A percentile compares a stretch with the other conserved stretches of the same genome.
Evolutionary conservation across 1,139 yeast species (phyloP).

Genomic region (Torulaspora pretoriensis): DNA sequence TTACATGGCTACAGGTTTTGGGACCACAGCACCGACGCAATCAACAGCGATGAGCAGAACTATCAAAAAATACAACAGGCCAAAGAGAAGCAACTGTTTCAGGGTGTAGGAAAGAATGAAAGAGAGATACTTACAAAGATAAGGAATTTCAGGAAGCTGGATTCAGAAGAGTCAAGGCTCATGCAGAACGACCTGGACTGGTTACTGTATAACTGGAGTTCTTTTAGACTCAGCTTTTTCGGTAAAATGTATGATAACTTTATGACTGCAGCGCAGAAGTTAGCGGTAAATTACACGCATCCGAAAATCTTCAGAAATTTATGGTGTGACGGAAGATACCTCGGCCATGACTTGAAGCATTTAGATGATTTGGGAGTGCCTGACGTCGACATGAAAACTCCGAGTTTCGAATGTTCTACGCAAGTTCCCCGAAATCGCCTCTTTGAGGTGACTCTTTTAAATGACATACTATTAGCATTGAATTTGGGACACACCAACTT

Average conservation of each 20-base stretch:
- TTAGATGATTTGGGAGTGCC: slow-evolving; percentile 21
- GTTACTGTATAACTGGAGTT: slow-evolving; percentile 27
- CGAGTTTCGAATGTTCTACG: slow-evolving; percentile 24
- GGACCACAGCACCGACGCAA: slow-evolving; percentile 33
- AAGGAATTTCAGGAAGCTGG: slow-evolving; percentile 24
- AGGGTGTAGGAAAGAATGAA: slow-evolving; percentile 29
- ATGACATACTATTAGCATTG: slow-evolving; percentile 26
- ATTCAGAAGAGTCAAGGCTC: slow-evolving; percentile 27
- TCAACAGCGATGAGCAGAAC: slow-evolving; percentile 19
- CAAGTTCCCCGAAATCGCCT: slow-evolving; percentile 27
- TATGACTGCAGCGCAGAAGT: slow-evolving; percentile 34
- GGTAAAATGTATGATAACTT: slow-evolving; percentile 35
- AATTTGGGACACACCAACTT: slow-evolving; percentile 33
- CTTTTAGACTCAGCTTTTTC: slow-evolving; percentile 29
- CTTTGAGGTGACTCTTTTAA: slow-evolving; percentile 31
- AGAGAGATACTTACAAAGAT: slow-evolving; percentile 26
- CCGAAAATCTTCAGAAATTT: slow-evolving; percentile 34
- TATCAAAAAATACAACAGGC: slow-evolving; percentile 28
- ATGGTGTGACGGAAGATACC: slow-evolving; percentile 34
- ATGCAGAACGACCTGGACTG: slow-evolving; percentile 30
- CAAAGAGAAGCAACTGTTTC: slow-evolving; percentile 32
- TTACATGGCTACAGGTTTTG: slow-evolving; percentile 35
- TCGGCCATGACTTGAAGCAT: slow-evolving; percentile 27
- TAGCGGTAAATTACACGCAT: slow-evolving; percentile 34
- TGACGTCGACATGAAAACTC: slow-evolving; percentile 24